A percentile compares a stretch with the other conserved stretches of the same genome.
Conservation (phyloP, 1,139 yeast species). For the Candida pseudoviswanathii region DNA sequence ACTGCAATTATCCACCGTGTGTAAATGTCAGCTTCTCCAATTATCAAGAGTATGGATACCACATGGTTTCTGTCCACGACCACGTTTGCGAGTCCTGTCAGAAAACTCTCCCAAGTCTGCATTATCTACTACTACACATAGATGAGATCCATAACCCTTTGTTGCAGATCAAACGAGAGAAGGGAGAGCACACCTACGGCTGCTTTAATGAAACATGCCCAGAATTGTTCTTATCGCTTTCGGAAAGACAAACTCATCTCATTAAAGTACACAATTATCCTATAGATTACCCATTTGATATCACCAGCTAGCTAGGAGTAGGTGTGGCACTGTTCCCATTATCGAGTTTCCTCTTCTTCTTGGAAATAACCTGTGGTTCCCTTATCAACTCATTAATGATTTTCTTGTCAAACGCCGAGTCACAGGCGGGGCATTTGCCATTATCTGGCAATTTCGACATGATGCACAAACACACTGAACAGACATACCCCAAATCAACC, state of each 20-base stretch:
- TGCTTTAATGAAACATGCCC: slow-evolving; percentile 45
- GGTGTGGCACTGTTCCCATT: neutral
- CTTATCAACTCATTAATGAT: slow-evolving; percentile 43
- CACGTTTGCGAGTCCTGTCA: slow-evolving; percentile 46
- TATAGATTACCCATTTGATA: slow-evolving; percentile 36
- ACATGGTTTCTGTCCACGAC: slow-evolving; percentile 25
- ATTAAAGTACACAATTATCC: slow-evolving; percentile 55
- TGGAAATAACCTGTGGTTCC: slow-evolving; percentile 53
- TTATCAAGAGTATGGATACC: slow-evolving; percentile 31
- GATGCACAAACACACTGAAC: slow-evolving; percentile 90
- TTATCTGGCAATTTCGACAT: slow-evolving; percentile 61
- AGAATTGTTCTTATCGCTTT: slow-evolving; percentile 32
- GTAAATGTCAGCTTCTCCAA: slow-evolving; percentile 16
- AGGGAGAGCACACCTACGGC: slow-evolving; percentile 39
- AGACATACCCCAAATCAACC: slow-evolving; percentile 91
- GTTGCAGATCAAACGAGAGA: slow-evolving; percentile 31
- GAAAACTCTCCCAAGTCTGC: slow-evolving; percentile 41
- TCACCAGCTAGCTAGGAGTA: slow-evolving; percentile 27
- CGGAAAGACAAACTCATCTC: slow-evolving; percentile 48
- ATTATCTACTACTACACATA: slow-evolving; percentile 47
- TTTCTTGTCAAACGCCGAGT: slow-evolving; percentile 53
- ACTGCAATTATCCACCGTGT: slow-evolving; percentile 17
- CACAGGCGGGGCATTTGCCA: slow-evolving; percentile 61
- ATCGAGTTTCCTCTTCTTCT: slow-evolving; percentile 39
- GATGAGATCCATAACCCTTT: slow-evolving; percentile 58